Conservation (phyloP, 2,329 filamentous ascomycete species). For the Fusarium sp. region DNA sequence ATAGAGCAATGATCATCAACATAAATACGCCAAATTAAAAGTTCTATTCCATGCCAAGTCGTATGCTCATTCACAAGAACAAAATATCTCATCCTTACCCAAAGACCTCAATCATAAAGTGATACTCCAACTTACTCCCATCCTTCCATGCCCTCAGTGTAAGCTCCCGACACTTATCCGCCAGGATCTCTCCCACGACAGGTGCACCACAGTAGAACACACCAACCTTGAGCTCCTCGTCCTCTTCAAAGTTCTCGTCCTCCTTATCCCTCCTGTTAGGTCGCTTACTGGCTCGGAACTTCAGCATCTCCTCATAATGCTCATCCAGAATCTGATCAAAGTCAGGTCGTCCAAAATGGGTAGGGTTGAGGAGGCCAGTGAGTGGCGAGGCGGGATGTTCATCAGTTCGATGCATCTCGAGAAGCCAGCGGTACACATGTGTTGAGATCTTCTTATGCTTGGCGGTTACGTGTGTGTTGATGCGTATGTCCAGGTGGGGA, state of each 20-base stretch:
- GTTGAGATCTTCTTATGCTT: constrained; percentile 64
- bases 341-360: constrained; percentile 66
- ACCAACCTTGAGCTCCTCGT: constrained; percentile 59
- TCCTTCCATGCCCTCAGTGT: constrained; percentile 63
- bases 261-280: not conserved
- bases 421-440: constrained; percentile 66
- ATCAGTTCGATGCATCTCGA: constrained; percentile 66
- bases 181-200: constrained; percentile 65
- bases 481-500: constrained; percentile 62
- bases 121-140: constrained; percentile 63
- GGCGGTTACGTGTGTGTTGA: constrained; percentile 67
- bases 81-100: constrained; percentile 43
- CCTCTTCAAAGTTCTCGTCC: constrained; percentile 31
- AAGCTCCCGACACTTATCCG: constrained; percentile 63
- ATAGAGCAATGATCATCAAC: not conserved
- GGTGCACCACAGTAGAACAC: constrained; percentile 68
- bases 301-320: constrained; percentile 65
- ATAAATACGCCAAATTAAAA: not conserved
- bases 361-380: constrained; percentile 64
- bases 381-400: constrained; percentile 63
- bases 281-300: constrained; percentile 45
- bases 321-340: constrained; percentile 63
- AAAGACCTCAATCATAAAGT: constrained; percentile 70
- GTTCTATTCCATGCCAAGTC: not conserved
- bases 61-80: not conserved